Evolutionary conservation across 805 yeast species (phyloP).

Genomic region (Cyberlindnera mycetangii): DNA sequence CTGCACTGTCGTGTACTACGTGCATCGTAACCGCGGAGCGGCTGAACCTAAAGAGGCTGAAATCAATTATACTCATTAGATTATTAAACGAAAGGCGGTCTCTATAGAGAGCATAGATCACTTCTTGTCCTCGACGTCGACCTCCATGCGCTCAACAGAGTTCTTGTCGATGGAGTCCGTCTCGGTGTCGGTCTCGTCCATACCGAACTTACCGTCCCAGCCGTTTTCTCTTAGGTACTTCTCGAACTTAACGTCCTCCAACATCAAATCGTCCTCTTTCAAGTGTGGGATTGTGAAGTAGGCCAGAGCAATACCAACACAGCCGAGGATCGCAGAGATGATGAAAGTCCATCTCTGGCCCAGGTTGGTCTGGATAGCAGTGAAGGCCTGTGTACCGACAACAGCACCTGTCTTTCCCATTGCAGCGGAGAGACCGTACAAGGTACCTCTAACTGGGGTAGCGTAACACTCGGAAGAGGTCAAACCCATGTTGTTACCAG

Average conservation of each 20-base stretch:
- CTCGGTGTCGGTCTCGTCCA: constrained; percentile 17
- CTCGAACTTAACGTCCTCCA: constrained; percentile 61
- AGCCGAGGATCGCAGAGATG: constrained; percentile 72
- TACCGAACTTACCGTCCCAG: constrained; percentile 47
- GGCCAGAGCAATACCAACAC: constrained; percentile 58
- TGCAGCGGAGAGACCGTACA: constrained; percentile 75
- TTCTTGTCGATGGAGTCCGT: constrained; percentile 12
- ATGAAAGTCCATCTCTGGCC: constrained; percentile 77
- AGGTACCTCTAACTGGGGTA: constrained; percentile 73
- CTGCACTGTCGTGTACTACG: too few relatives aligned
- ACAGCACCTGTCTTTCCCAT: constrained; percentile 86
- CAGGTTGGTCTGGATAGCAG: constrained; percentile 59
- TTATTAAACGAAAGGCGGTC: too few relatives aligned
- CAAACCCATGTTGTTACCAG: constrained; percentile 74
- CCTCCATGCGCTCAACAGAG: constrained; percentile 5
- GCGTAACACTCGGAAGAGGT: constrained; percentile 67
- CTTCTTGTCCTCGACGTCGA: constrained; percentile 8
- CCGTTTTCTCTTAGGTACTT: constrained; percentile 57
- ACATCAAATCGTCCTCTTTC: constrained; percentile 63
- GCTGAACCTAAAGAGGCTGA: too few relatives aligned
- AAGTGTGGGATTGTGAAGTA: constrained; percentile 65
- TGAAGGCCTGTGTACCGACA: constrained; percentile 70
- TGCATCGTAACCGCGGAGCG: too few relatives aligned
- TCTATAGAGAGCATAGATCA: too few relatives aligned
- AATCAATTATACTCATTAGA: too few relatives aligned